Percentiles rank a stretch among this genome's conserved stretches.
phyloP scores from a whole-genome alignment of 1,284 basidiomycete genomes.

The Austroboletus olivaceoglutinosus region DNA sequence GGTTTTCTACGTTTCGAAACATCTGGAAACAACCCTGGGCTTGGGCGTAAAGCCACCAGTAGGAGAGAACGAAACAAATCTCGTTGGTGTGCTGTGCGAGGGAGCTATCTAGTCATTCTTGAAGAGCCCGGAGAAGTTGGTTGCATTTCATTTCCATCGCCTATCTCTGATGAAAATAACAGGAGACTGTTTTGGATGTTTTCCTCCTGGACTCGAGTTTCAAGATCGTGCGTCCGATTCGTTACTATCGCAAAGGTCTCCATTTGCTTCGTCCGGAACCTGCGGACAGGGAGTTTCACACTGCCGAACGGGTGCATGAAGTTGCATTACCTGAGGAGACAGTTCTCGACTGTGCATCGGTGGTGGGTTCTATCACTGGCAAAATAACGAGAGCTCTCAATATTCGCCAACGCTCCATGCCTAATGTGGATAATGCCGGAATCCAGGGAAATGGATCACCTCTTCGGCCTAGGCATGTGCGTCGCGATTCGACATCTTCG shows the following conservation, averaged over 20 bases:
- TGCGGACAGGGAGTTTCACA: conserved; percentile 31
- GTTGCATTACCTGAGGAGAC: conserved; percentile 10
- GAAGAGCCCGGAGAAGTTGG: conserved; percentile 84
- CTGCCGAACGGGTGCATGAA: conserved; percentile 14
- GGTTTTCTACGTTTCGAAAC: conserved; percentile 73
- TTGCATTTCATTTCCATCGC: conserved; percentile 7
- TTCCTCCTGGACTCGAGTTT: conserved; percentile 94
- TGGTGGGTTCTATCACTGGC: conserved; percentile 52
- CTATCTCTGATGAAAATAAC: conserved; percentile 14
- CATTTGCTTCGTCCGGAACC: conserved; percentile 52
- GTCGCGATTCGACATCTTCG: conserved; percentile 25
- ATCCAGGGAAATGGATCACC: conserved; percentile 1
- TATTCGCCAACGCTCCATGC: conserved; percentile 13
- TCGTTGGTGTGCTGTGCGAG: conserved; percentile 93
- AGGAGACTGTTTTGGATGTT: conserved; percentile 87
- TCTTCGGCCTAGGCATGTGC: conserved; percentile 14
- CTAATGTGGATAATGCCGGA: conserved; percentile 5
- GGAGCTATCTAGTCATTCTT: conserved; percentile 88
- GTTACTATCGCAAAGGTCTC: conserved; percentile 77
- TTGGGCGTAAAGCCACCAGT: conserved; percentile 61
- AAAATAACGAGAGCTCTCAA: conserved; percentile 50
- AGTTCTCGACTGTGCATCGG: conserved; percentile 35
- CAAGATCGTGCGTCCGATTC: conserved; percentile 74
- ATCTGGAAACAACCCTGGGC: conserved; percentile 47
- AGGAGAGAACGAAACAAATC: conserved; percentile 73